phyloP scores from a whole-genome alignment of 1,139 yeast genomes.

The Sugiyamaella neomexicana region DNA sequence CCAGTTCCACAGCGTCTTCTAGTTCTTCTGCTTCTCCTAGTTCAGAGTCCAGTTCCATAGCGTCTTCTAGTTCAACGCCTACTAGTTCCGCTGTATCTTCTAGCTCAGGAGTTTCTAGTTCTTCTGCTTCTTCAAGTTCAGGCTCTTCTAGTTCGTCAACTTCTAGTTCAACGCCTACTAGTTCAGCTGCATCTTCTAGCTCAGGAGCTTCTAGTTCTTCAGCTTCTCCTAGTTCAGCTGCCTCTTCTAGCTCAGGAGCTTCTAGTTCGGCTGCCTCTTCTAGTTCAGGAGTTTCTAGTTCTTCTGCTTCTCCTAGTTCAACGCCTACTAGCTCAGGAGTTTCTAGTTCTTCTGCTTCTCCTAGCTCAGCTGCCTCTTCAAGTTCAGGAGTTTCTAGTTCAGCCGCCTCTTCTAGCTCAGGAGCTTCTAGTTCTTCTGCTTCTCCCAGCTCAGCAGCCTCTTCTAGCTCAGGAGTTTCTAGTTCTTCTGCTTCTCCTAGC shows the following conservation, averaged over 20 bases:
- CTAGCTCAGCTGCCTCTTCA: too few relatives aligned
- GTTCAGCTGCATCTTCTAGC: not conserved
- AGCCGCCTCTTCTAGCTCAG: not conserved
- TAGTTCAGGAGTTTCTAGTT: not conserved
- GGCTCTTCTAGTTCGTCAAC: slow-evolving; percentile 3
- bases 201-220: too few relatives aligned
- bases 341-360: too few relatives aligned
- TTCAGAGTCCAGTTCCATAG: not conserved
- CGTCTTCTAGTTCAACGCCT: too few relatives aligned
- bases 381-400: slow-evolving; percentile 1
- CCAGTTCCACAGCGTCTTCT: slow-evolving; percentile 1
- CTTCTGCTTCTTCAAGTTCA: not conserved
- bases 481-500: too few relatives aligned
- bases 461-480: not conserved
- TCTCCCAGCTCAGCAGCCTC: too few relatives aligned
- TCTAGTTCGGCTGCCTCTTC: too few relatives aligned
- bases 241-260: too few relatives aligned
- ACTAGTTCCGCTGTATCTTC: not conserved
- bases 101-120: not conserved
- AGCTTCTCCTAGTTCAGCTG: too few relatives aligned
- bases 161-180: slow-evolving; percentile 16
- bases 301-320: too few relatives aligned
- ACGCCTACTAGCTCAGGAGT: not conserved
- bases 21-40: not conserved
- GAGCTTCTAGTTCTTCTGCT: too few relatives aligned